These are phyloP conservation scores for Umbelopsis vinacea DNA, from an alignment of 192 early-diverging fungal genomes.

Conservation along the genomic window DNA sequence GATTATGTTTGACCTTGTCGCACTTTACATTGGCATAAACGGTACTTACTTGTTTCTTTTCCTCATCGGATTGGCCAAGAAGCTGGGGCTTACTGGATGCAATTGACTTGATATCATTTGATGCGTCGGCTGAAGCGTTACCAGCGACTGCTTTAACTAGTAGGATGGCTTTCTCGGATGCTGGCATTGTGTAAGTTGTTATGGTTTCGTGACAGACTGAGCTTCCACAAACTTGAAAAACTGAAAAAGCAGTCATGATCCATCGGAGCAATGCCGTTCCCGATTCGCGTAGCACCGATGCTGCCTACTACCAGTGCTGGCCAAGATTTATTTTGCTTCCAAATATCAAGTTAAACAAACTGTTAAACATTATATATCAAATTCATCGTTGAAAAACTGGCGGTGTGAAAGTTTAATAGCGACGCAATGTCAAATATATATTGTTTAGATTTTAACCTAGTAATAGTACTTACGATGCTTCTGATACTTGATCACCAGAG, in stretches of 20 bases:
- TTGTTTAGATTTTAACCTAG: too few relatives aligned
- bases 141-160: conserved; percentile 2
- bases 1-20: background rate
- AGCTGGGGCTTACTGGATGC: conserved; percentile 30
- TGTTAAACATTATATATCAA: too few relatives aligned
- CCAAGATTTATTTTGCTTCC: too few relatives aligned
- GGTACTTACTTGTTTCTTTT: conserved; percentile 35
- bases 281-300: too few relatives aligned
- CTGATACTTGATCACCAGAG: too few relatives aligned
- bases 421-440: too few relatives aligned
- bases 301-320: too few relatives aligned
- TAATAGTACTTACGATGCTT: too few relatives aligned
- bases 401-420: too few relatives aligned
- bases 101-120: conserved; percentile 32
- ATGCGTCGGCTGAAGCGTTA: background rate
- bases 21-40: background rate
- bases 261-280: too few relatives aligned
- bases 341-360: too few relatives aligned
- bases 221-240: background rate
- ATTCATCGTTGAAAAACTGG: too few relatives aligned
- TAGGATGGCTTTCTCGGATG: conserved; percentile 7
- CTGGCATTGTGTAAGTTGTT: background rate
- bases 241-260: conserved; percentile 5
- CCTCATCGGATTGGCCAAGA: conserved; percentile 26
- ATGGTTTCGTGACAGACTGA: background rate